A percentile compares a stretch with the other conserved stretches of the same genome.
These are phyloP conservation scores for Podaxis mareebaensis DNA, from an alignment of 768 basidiomycete genomes.

Conservation along the genomic window DNA sequence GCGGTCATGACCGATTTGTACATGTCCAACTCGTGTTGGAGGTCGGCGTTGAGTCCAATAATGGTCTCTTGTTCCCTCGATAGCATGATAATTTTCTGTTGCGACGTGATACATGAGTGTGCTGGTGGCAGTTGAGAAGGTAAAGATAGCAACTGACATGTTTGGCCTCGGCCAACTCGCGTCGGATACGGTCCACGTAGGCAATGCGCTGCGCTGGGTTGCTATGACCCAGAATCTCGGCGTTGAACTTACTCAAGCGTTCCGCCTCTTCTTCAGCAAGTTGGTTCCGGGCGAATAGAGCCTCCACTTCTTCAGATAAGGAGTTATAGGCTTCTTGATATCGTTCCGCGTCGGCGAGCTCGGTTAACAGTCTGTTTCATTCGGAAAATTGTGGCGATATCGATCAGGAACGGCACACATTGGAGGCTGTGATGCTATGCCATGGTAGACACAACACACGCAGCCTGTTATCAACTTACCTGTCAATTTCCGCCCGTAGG, in stretches of 20 bases:
- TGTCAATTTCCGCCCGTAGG: slow-evolving; percentile 65
- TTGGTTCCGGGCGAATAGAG: slow-evolving; percentile 67
- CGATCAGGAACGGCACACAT: not conserved
- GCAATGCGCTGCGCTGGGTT: slow-evolving; percentile 86
- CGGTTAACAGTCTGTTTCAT: slow-evolving; percentile 38
- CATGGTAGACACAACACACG: not conserved
- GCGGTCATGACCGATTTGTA: slow-evolving; percentile 58
- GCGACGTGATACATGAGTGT: not conserved
- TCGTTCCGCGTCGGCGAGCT: slow-evolving; percentile 58
- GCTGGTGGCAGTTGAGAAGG: not conserved
- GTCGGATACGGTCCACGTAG: slow-evolving; percentile 82
- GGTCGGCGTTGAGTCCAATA: slow-evolving; percentile 42
- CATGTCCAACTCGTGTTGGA: slow-evolving; percentile 55
- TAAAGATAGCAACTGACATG: slow-evolving; percentile 53
- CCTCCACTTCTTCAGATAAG: slow-evolving; percentile 62
- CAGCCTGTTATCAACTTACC: slow-evolving; percentile 44
- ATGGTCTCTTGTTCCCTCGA: slow-evolving; percentile 50
- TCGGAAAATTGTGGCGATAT: slow-evolving; percentile 7
- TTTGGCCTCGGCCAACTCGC: slow-evolving; percentile 78
- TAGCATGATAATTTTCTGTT: slow-evolving; percentile 50
- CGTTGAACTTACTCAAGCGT: slow-evolving; percentile 78
- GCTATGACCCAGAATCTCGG: slow-evolving; percentile 80
- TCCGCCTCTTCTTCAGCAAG: slow-evolving; percentile 81
- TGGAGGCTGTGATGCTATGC: not conserved
- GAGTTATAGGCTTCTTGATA: slow-evolving; percentile 74